Base-by-base conservation (phyloP, 2,329 filamentous ascomycete species). In the Fusarium denticulatum region DNA sequence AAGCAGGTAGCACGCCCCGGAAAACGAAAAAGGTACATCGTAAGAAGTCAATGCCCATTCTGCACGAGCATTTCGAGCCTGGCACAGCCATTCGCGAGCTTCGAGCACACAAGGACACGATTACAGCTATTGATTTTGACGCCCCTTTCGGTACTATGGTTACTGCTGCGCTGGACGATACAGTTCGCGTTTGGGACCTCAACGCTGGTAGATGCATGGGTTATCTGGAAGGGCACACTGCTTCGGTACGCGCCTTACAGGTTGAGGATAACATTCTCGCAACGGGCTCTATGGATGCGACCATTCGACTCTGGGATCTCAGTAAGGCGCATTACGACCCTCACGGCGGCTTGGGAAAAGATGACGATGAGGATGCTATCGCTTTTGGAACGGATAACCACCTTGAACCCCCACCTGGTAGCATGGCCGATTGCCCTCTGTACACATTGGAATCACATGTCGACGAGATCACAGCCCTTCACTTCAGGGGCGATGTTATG, bases 141-240 rank as follows among this genome's bases (percentile, higher is more conserved):
- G 93, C 93, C n/a, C 96, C 96, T 0, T 98, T 98, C 81, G 96
- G 96, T 22, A 97, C 94, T 26, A 91, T 98, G 89, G 94, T 98
- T 11, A 96, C 95, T 13, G 93, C 96, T 15, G 94, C 95, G 15
- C 85, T 98, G 78, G 96, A 99, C 80, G 96, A 99, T 81, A 95
- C 94, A 2, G 93, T 99, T 47, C 90, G 94, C 70, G 96, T 99
- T 26, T 99, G 96, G 96, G 96, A 99, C 82, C 86, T 99, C 73
- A 98, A 96, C 79, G 93, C 94, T 6, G 96, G 96, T 42, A 90
- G 95, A 39, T 98, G 96, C 82, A 95, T 97, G 79, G 96, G 96
- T 32, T 86, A 94, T 77, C 87, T 99, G 36, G 96, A 98, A 81
- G 96, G 96, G 4, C 96, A 99, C 82, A 93, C 97, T 20, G 96